These are phyloP conservation scores for Rhizoctonia solani DNA, from an alignment of 1,284 basidiomycete genomes.

Conservation along the genomic window DNA sequence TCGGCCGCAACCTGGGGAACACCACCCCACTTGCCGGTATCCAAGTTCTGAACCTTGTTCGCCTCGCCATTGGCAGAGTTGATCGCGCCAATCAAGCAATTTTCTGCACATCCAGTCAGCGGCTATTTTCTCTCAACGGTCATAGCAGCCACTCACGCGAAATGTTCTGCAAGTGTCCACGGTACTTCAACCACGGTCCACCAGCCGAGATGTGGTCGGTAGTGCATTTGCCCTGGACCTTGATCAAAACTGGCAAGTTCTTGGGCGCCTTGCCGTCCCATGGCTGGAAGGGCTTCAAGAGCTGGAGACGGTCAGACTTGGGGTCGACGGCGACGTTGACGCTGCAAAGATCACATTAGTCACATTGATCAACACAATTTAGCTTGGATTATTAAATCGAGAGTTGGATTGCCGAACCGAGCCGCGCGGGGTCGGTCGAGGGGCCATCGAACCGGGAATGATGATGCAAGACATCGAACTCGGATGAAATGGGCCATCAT, in stretches of 20 bases:
- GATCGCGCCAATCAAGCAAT: slow-evolving; percentile 97
- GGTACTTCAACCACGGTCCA: slow-evolving; percentile 99
- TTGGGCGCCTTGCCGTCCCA: slow-evolving; percentile 94
- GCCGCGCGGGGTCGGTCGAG: too few species aligned
- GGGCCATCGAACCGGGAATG: too few species aligned
- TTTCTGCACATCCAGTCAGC: slow-evolving; percentile 57
- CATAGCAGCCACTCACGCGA: slow-evolving; percentile 61
- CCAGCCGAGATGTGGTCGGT: slow-evolving; percentile 92
- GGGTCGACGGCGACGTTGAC: slow-evolving; percentile 90
- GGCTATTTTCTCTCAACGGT: neutral
- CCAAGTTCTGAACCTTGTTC: slow-evolving; percentile 92
- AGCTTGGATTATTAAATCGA: too few species aligned
- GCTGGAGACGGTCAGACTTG: slow-evolving; percentile 92
- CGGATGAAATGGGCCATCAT: too few species aligned
- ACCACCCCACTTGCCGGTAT: slow-evolving; percentile 83
- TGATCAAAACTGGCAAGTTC: slow-evolving; percentile 93
- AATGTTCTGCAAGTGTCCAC: slow-evolving; percentile 98
- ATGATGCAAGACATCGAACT: too few species aligned
- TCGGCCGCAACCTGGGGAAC: slow-evolving; percentile 84
- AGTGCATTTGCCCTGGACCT: slow-evolving; percentile 99
- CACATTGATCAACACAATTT: neutral
- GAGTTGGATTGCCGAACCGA: too few species aligned
- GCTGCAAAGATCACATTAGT: slow-evolving; percentile 40
- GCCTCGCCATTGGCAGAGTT: slow-evolving; percentile 94
- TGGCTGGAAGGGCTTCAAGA: slow-evolving; percentile 85